phyloP scores from a whole-genome alignment of 345 rosid species.

The Eucalyptus cloeziana region DNA sequence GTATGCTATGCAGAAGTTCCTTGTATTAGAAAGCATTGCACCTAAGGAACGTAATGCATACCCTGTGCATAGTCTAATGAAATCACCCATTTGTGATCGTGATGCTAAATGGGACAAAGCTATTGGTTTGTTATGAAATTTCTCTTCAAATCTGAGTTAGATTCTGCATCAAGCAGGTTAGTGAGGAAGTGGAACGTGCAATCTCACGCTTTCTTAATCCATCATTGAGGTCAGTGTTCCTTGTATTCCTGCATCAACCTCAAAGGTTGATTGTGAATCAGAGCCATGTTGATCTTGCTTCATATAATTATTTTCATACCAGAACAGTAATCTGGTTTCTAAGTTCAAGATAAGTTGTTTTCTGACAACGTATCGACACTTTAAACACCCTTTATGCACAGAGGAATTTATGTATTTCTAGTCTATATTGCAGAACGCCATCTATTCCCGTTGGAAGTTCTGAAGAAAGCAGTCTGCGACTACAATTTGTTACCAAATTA shows the following conservation, averaged over 20 bases:
- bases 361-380: neutral
- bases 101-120: neutral
- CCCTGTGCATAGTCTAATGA: neutral
- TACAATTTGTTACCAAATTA: constrained; percentile 7
- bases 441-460: neutral
- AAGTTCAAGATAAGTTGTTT: neutral
- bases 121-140: neutral
- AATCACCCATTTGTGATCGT: neutral
- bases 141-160: neutral
- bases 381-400: neutral
- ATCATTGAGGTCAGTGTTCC: neutral
- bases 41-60: neutral
- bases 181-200: neutral
- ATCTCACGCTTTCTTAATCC: neutral
- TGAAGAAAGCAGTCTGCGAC: constrained; percentile 2
- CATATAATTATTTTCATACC: neutral
- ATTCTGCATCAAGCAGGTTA: neutral
- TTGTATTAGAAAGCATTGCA: neutral
- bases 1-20: neutral
- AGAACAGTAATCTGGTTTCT: neutral
- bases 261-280: neutral
- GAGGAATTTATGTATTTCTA: neutral
- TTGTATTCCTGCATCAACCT: neutral
- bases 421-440: neutral
- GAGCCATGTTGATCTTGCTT: neutral